Percentiles rank a stretch among this genome's conserved stretches.
Conservation (phyloP, 345 rosid genomes). For the Eucalyptus polyanthemos region DNA sequence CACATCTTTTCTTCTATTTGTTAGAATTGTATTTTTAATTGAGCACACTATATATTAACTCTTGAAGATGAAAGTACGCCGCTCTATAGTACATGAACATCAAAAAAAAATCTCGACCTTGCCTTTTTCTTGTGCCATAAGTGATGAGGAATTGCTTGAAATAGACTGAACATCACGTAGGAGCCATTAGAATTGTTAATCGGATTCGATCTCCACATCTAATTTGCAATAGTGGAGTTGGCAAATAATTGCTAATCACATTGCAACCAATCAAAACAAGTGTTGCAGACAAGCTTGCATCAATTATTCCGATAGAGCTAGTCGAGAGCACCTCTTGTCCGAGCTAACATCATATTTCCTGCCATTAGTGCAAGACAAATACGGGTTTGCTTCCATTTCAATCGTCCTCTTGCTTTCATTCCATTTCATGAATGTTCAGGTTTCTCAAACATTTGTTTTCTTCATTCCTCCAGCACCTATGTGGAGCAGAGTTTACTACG, state of each 20-base stretch:
- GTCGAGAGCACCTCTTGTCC: constrained; percentile 1
- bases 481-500: constrained; percentile 27
- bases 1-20: background rate
- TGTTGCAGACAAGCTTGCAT: constrained; percentile 25
- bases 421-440: background rate
- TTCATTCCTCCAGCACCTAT: constrained; percentile 19
- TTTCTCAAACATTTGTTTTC: background rate
- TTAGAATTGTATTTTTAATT: background rate
- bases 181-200: background rate
- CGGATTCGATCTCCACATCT: background rate
- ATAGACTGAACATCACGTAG: background rate
- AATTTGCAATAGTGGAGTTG: constrained; percentile 6
- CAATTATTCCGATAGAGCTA: background rate
- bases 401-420: background rate
- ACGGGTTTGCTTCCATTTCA: constrained; percentile 9
- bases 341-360: constrained; percentile 6
- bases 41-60: background rate
- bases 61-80: background rate
- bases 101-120: background rate
- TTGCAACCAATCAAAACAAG: constrained; percentile 25
- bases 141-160: background rate
- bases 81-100: background rate
- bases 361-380: constrained; percentile 8
- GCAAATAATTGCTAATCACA: constrained; percentile 5
- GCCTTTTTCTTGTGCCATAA: background rate